A percentile compares a stretch with the other conserved stretches of the same genome.
These are phyloP conservation scores for Aspergillus fumigatus DNA, from an alignment of 2,329 filamentous ascomycete species.

Conservation along the genomic window DNA sequence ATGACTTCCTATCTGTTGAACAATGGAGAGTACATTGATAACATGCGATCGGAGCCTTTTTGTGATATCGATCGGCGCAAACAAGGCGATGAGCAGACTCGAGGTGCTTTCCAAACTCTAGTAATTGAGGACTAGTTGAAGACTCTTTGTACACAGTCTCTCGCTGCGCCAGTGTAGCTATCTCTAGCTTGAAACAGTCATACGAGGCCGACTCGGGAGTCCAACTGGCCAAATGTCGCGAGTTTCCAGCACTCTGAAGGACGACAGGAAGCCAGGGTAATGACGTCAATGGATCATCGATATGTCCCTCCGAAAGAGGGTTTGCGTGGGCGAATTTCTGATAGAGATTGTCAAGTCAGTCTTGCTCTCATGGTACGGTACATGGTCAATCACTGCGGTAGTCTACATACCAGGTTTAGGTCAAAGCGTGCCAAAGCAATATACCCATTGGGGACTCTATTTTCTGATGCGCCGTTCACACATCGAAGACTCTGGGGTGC, in stretches of 20 bases:
- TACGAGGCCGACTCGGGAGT: background rate
- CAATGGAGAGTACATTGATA: conserved; percentile 28
- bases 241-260: conserved; percentile 8
- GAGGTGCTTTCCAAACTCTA: conserved; percentile 21
- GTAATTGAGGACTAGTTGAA: conserved; percentile 12
- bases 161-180: conserved; percentile 14
- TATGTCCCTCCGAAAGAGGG: background rate
- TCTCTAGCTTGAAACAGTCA: conserved; percentile 17
- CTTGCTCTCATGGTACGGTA: background rate
- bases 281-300: background rate
- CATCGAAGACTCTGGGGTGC: conserved; percentile 15
- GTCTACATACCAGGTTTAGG: conserved; percentile 27
- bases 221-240: background rate
- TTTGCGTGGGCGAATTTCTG: conserved; percentile 16
- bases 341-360: background rate
- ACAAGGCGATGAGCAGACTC: conserved; percentile 15
- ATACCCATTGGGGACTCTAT: conserved; percentile 23
- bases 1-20: conserved; percentile 14
- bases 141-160: conserved; percentile 16
- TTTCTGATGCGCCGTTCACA: conserved; percentile 11
- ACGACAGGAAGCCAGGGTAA: conserved; percentile 17
- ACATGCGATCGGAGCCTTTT: conserved; percentile 21
- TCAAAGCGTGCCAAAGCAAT: conserved; percentile 29
- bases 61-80: conserved; percentile 24
- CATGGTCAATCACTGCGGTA: background rate